Conservation (phyloP, 805 yeast genomes). For the Cyberlindnera americana region DNA sequence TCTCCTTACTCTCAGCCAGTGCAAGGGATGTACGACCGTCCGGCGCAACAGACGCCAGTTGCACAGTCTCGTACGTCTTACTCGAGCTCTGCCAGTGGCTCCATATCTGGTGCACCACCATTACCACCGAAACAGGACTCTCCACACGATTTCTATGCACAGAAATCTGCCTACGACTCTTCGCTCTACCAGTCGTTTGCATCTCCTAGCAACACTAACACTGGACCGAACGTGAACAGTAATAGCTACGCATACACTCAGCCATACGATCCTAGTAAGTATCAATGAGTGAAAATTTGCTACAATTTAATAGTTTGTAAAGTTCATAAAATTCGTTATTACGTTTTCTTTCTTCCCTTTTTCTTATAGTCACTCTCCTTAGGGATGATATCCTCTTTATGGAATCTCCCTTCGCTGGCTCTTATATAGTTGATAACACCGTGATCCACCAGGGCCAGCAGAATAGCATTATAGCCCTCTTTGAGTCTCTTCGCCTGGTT, state of each 20-base stretch:
- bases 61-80: constrained; percentile 3
- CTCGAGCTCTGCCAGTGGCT: constrained; percentile 2
- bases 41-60: constrained; percentile 4
- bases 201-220: neutral
- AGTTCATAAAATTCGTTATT: neutral
- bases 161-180: constrained; percentile 47
- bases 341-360: neutral
- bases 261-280: constrained; percentile 26
- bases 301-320: neutral
- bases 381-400: constrained; percentile 29
- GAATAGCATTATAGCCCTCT: constrained; percentile 46
- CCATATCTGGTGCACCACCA: constrained; percentile 12
- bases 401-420: constrained; percentile 48
- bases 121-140: constrained; percentile 20
- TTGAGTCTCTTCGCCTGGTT: constrained; percentile 42
- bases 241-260: constrained; percentile 13
- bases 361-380: constrained; percentile 1
- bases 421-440: constrained; percentile 71
- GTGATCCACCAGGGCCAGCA: constrained; percentile 68
- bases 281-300: neutral
- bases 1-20: constrained; percentile 3
- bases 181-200: constrained; percentile 30
- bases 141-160: constrained; percentile 37
- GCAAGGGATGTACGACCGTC: constrained; percentile 7
- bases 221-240: neutral